These are phyloP conservation scores for Pseudonitzschia pungens DNA, from an alignment of 108 stramenopile genomes.

Conservation along the genomic window DNA sequence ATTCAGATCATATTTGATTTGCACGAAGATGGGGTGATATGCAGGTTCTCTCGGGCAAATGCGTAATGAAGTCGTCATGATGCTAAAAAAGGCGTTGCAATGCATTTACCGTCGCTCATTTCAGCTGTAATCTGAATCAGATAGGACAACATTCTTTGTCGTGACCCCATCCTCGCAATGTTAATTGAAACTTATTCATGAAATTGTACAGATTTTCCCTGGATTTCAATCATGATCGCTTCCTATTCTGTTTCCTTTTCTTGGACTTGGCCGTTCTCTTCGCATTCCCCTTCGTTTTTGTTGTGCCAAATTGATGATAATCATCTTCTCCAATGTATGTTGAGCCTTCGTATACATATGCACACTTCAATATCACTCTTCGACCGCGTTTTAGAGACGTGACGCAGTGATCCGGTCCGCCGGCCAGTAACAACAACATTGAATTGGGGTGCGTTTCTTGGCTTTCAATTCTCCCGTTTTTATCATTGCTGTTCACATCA, in stretches of 20 bases:
- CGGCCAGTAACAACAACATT: slow-evolving; percentile 44
- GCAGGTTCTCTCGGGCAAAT: too few species aligned
- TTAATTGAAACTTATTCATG: too few species aligned
- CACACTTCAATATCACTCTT: slow-evolving; percentile 58
- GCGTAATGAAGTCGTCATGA: too few species aligned
- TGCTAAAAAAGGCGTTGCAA: too few species aligned
- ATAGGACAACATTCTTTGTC: too few species aligned
- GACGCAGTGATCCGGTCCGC: slow-evolving; percentile 53
- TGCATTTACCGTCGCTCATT: too few species aligned
- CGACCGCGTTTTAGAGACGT: slow-evolving; percentile 48
- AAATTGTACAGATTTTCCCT: too few species aligned
- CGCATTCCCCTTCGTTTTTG: neutral
- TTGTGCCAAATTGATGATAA: slow-evolving; percentile 1
- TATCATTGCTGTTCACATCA: neutral
- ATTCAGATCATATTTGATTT: too few species aligned
- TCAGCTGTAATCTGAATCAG: too few species aligned
- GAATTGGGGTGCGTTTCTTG: slow-evolving; percentile 53
- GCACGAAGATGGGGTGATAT: too few species aligned
- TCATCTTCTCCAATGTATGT: slow-evolving; percentile 24
- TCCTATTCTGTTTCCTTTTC: neutral
- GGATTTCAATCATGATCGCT: neutral
- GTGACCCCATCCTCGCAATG: too few species aligned
- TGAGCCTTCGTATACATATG: slow-evolving; percentile 33
- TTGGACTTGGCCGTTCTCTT: neutral
- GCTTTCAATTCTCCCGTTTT: slow-evolving; percentile 1